Evolutionary conservation across 495 filamentous ascomycete genomes (phyloP).

Genomic region (Annulohypoxylon nitens): DNA sequence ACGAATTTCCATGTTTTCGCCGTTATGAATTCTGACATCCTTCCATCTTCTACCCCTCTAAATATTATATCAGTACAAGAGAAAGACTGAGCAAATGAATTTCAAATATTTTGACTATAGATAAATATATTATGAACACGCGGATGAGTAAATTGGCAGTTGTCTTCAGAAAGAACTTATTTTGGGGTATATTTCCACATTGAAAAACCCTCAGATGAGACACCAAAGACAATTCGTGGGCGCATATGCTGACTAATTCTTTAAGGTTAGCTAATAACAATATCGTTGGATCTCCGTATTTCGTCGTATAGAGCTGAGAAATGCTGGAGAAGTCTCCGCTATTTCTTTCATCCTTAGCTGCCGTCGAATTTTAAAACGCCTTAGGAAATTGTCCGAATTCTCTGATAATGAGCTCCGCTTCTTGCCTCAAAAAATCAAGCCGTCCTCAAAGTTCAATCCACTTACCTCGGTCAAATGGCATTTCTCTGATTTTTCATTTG

Average conservation of each 20-base stretch:
- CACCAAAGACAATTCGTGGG: background rate
- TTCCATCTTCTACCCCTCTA: too few species aligned
- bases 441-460: background rate
- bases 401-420: background rate
- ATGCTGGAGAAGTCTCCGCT: background rate
- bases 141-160: too few species aligned
- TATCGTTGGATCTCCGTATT: background rate
- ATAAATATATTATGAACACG: too few species aligned
- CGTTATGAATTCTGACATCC: too few species aligned
- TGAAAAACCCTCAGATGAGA: background rate
- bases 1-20: too few species aligned
- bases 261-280: background rate
- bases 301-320: background rate
- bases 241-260: background rate
- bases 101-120: too few species aligned
- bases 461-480: background rate
- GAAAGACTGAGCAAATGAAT: too few species aligned
- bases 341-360: background rate
- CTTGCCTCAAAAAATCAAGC: background rate
- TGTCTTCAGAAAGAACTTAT: too few species aligned
- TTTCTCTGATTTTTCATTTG: background rate
- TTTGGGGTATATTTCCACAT: too few species aligned
- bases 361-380: background rate
- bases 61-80: too few species aligned
- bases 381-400: background rate